Evolutionary conservation across 305 asterid genomes (phyloP).

Genomic region (Petunia hybrid): DNA sequence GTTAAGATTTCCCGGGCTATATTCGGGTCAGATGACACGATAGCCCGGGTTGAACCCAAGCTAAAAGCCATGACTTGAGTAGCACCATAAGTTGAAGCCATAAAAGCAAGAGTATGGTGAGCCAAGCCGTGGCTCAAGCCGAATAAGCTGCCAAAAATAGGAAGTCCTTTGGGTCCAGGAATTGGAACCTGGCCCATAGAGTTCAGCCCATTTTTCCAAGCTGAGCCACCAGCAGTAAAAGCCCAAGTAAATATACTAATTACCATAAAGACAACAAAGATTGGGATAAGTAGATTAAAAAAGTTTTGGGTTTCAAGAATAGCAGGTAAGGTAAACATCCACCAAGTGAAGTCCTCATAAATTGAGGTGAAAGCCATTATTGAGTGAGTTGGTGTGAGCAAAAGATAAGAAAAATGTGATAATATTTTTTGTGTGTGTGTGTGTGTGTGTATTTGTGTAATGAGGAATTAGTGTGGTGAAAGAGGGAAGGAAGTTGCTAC

Average conservation of each 20-base stretch:
- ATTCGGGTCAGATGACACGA: slow-evolving; percentile 56
- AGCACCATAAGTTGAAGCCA: slow-evolving; percentile 48
- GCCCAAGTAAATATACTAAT: slow-evolving; percentile 57
- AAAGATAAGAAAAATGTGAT: not conserved
- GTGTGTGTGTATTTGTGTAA: not conserved
- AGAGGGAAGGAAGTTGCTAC: slow-evolving; percentile 28
- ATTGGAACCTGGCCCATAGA: slow-evolving; percentile 50
- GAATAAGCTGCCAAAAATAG: slow-evolving; percentile 66
- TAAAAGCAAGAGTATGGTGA: slow-evolving; percentile 60
- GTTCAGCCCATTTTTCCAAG: slow-evolving; percentile 59
- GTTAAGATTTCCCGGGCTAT: slow-evolving; percentile 66
- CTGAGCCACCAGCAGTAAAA: slow-evolving; percentile 50
- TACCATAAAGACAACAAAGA: slow-evolving; percentile 24
- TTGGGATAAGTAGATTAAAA: slow-evolving; percentile 27
- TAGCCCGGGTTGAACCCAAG: slow-evolving; percentile 62
- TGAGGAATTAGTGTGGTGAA: slow-evolving; percentile 28
- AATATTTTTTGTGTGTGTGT: not conserved
- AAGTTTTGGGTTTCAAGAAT: slow-evolving; percentile 50
- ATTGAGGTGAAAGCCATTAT: slow-evolving; percentile 49
- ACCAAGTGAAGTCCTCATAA: slow-evolving; percentile 50
- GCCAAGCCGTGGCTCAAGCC: slow-evolving; percentile 70
- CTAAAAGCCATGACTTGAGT: slow-evolving; percentile 67
- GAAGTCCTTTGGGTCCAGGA: slow-evolving; percentile 66
- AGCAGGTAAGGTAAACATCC: slow-evolving; percentile 50
- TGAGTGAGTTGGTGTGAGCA: not conserved